Conservation (phyloP, 768 basidiomycete species). For the Boletus rufocinnamomeus region DNA sequence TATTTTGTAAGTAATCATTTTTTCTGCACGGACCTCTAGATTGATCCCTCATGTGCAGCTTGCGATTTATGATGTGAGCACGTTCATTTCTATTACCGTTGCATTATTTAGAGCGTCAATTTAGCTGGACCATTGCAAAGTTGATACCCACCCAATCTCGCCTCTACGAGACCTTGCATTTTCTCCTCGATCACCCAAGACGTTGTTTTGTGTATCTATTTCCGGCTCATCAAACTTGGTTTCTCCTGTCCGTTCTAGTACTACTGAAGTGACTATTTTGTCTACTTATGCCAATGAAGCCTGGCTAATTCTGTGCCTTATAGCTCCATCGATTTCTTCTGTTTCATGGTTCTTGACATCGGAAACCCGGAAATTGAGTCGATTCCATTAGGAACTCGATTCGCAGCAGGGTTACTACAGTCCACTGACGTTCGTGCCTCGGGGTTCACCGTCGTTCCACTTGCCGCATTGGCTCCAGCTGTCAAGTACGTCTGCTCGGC, state of each 20-base stretch:
- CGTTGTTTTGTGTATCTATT: constrained; percentile 91
- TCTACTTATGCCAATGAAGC: neutral
- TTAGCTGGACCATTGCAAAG: constrained; percentile 75
- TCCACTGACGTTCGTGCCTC: constrained; percentile 81
- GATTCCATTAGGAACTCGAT: constrained; percentile 70
- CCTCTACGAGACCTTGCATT: constrained; percentile 77
- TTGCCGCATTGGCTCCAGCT: constrained; percentile 80
- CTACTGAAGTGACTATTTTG: constrained; percentile 55
- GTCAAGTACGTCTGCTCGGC: constrained; percentile 62
- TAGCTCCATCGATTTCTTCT: constrained; percentile 85
- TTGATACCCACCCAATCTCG: constrained; percentile 59
- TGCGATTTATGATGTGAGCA: constrained; percentile 83
- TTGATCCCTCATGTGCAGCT: constrained; percentile 39
- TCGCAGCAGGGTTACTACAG: constrained; percentile 78
- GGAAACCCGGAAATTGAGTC: constrained; percentile 67
- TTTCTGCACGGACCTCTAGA: neutral
- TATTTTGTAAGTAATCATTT: constrained; percentile 64
- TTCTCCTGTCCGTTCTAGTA: constrained; percentile 70
- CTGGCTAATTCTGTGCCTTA: neutral
- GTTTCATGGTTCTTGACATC: constrained; percentile 86
- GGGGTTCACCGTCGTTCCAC: constrained; percentile 77
- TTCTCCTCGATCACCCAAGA: constrained; percentile 93
- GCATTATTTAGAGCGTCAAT: constrained; percentile 5
- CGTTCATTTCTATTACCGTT: neutral
- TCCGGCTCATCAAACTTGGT: constrained; percentile 93